phyloP scores from a whole-genome alignment of 257 asterid species.

The Hygrophila difformis region DNA sequence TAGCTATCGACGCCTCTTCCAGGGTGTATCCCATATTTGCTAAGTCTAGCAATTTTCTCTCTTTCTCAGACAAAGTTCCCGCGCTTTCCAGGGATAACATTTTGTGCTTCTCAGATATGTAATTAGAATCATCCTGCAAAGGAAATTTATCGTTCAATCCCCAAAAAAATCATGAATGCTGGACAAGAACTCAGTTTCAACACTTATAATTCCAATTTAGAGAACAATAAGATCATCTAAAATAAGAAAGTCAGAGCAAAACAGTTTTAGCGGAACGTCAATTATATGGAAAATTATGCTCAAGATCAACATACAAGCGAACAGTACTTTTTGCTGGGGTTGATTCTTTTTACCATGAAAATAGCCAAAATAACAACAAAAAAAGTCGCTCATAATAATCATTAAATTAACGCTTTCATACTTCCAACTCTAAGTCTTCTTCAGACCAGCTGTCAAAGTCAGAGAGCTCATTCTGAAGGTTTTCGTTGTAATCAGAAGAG shows the following conservation, averaged over 20 bases:
- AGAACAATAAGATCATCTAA: neutral
- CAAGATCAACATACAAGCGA: slow-evolving; percentile 5
- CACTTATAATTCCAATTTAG: neutral
- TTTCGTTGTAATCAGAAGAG: slow-evolving; percentile 55
- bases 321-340: neutral
- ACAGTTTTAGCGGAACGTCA: neutral
- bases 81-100: slow-evolving; percentile 23
- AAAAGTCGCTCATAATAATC: neutral
- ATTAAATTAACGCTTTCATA: slow-evolving; percentile 18
- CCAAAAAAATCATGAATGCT: slow-evolving; percentile 7
- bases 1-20: slow-evolving; percentile 48
- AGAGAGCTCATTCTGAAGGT: slow-evolving; percentile 29
- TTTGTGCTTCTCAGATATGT: slow-evolving; percentile 31
- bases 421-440: slow-evolving; percentile 34
- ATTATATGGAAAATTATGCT: slow-evolving; percentile 8
- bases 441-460: slow-evolving; percentile 66
- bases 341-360: slow-evolving; percentile 4
- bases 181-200: neutral
- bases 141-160: slow-evolving; percentile 1
- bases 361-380: neutral
- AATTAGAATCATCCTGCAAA: slow-evolving; percentile 21
- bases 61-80: slow-evolving; percentile 35
- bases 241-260: slow-evolving; percentile 3
- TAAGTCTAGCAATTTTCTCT: slow-evolving; percentile 25
- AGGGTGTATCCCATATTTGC: slow-evolving; percentile 55